Evolutionary conservation across 164 flowering plant species (phyloP), one percentile per base, ranked within the genome.

Genomic region (Stephania cephalantha): DNA sequence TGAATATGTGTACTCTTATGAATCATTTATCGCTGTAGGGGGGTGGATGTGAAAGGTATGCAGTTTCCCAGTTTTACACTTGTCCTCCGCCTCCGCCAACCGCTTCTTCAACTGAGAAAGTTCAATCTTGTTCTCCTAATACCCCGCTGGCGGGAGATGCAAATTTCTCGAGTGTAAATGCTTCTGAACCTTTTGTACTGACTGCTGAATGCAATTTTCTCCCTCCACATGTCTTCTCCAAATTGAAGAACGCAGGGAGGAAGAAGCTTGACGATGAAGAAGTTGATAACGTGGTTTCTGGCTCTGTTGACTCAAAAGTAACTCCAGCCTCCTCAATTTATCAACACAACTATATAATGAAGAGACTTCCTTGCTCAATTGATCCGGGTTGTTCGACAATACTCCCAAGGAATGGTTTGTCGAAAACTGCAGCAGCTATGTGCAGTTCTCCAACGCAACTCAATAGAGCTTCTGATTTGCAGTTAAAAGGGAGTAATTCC

Each of bases 31-130:
- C 73, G n/a, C 9, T 76, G 35, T 58, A 87, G 90, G 82, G 71
- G n/a, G 78, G 74, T 65, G 78, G 74, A 44, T 72, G 31, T 64
- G 81, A 81, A 64, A 82, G 78, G 78, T 78, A 67, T 67, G 25
- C 74, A 64, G 55, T 81, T 69, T 53, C 79, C 30, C 79, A 73
- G 18, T 46, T 76, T 77, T 22, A 77, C 68, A 75, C 74, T 73
- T 74, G 80, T 46, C 71, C 77, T 66, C 75, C 35, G 22, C 71
- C 77, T 66, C 75, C 35, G 22, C 64, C 67, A 65, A 73, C 81
- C 58, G 44, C 76, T 65, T 68, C 73, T 70, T 65, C 61, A 44
- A 71, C 72, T 66, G 87, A 82, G 76, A 83, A 79, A 76, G 46
- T n/a, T 78, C 79, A 72, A 76, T 74, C 84, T 70, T 65, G 73